Conservation (phyloP, 768 basidiomycete genomes). For the Glaciozyma antarctica region DNA sequence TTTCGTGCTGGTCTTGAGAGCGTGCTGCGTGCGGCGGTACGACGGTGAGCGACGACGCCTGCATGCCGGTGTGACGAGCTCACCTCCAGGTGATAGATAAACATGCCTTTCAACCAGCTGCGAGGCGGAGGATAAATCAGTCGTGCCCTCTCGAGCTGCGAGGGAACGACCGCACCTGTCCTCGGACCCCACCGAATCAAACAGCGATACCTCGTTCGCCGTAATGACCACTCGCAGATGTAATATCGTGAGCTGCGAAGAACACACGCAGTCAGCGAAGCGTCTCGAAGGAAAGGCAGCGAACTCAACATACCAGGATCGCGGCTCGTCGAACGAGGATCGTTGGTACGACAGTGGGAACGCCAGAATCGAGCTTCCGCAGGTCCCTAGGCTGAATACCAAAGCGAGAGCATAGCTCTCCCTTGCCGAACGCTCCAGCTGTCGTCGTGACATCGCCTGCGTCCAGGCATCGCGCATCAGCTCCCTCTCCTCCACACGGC, state of each 20-base stretch:
- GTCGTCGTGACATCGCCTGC: constrained; percentile 75
- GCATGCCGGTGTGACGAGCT: too few relatives aligned
- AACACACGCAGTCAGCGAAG: constrained; percentile 39
- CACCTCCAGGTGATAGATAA: constrained; percentile 27
- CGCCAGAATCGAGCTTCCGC: constrained; percentile 73
- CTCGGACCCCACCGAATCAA: constrained; percentile 78
- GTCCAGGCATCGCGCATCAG: background rate
- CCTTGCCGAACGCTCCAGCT: constrained; percentile 79
- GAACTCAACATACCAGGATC: constrained; percentile 46
- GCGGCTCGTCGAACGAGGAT: constrained; percentile 82
- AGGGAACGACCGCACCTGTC: constrained; percentile 8
- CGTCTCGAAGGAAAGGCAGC: background rate
- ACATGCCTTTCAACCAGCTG: constrained; percentile 26
- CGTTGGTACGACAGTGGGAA: constrained; percentile 62
- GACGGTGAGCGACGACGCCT: too few relatives aligned
- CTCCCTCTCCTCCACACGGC: background rate
- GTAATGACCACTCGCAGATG: constrained; percentile 93
- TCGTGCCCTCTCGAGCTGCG: background rate
- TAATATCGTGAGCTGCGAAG: constrained; percentile 60
- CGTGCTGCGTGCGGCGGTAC: constrained; percentile 18
- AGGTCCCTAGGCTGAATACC: constrained; percentile 86
- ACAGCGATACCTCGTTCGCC: constrained; percentile 79
- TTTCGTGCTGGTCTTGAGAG: constrained; percentile 25
- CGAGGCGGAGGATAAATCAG: too few relatives aligned
- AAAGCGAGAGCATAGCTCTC: constrained; percentile 78